Percentiles rank a stretch among this genome's conserved stretches.
phyloP scores from a whole-genome alignment of 345 rosid species.

The Triadica sebifera region DNA sequence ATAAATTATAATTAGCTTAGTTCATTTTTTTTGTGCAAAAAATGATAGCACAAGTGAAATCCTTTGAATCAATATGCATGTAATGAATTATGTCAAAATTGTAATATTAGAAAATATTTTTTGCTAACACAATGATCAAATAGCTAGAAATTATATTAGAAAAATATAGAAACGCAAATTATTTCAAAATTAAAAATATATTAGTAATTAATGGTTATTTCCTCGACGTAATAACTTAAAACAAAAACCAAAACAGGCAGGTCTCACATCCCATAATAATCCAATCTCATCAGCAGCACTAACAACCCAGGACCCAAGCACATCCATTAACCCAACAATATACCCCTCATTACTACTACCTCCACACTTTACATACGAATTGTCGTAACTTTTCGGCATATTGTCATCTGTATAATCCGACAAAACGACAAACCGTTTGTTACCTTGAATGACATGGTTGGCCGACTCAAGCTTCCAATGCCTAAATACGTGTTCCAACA shows the following conservation, averaged over 20 bases:
- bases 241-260: slow-evolving; percentile 23
- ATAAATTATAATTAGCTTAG: too few relatives aligned
- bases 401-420: slow-evolving; percentile 35
- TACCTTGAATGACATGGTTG: slow-evolving; percentile 21
- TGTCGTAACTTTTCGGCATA: slow-evolving; percentile 26
- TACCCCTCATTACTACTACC: slow-evolving; percentile 12
- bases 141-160: too few relatives aligned
- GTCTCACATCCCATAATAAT: slow-evolving; percentile 33
- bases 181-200: too few relatives aligned
- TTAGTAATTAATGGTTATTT: too few relatives aligned
- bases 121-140: too few relatives aligned
- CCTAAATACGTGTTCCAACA: slow-evolving; percentile 31
- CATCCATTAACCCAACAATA: slow-evolving; percentile 26
- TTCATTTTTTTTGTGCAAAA: too few relatives aligned
- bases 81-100: too few relatives aligned
- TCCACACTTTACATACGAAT: slow-evolving; percentile 32
- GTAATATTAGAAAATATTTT: too few relatives aligned
- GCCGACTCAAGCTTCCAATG: slow-evolving; percentile 30
- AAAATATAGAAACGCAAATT: too few relatives aligned
- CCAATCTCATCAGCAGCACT: slow-evolving; percentile 35
- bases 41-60: too few relatives aligned
- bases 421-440: slow-evolving; percentile 19
- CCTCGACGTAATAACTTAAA: slow-evolving; percentile 28
- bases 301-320: slow-evolving; percentile 20
- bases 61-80: too few relatives aligned